Evolutionary conservation across 108 stramenopile genomes (phyloP).

Genomic region (Skeletonema grethae): DNA sequence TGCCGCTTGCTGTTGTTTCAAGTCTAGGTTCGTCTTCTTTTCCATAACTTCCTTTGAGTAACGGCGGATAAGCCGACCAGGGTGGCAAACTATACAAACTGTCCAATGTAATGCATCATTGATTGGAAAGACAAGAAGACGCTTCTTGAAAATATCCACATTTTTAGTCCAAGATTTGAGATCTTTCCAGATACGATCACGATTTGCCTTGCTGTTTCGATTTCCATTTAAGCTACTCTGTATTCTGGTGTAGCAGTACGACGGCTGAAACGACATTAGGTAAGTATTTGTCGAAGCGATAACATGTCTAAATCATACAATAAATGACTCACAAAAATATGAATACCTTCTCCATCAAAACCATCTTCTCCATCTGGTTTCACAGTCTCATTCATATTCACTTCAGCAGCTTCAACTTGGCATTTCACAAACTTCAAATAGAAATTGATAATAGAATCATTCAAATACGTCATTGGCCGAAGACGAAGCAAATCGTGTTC

Average conservation of each 20-base stretch:
- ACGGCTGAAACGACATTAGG: neutral
- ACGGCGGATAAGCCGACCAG: constrained; percentile 28
- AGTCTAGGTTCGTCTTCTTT: neutral
- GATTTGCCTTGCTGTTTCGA: constrained; percentile 25
- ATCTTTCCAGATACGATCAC: constrained; percentile 23
- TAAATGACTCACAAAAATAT: constrained; percentile 12
- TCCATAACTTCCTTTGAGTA: constrained; percentile 7
- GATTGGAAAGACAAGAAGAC: constrained; percentile 59
- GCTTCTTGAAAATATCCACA: constrained; percentile 58
- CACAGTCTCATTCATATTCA: neutral
- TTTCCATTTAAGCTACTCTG: constrained; percentile 18
- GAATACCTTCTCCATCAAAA: constrained; percentile 33
- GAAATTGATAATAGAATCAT: constrained; percentile 50
- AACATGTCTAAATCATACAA: neutral
- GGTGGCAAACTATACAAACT: constrained; percentile 31
- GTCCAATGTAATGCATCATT: constrained; percentile 66
- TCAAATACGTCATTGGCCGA: constrained; percentile 45
- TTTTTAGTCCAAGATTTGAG: constrained; percentile 60
- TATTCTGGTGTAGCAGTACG: constrained; percentile 39
- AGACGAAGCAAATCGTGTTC: constrained; percentile 40
- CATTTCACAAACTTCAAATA: constrained; percentile 36
- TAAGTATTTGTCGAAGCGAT: neutral
- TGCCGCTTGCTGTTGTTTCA: neutral
- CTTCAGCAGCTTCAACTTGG: neutral
- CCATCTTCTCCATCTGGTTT: constrained; percentile 20